Evolutionary conservation across 1,284 basidiomycete genomes (phyloP).

Genomic region (Acaromyces ingoldii): DNA sequence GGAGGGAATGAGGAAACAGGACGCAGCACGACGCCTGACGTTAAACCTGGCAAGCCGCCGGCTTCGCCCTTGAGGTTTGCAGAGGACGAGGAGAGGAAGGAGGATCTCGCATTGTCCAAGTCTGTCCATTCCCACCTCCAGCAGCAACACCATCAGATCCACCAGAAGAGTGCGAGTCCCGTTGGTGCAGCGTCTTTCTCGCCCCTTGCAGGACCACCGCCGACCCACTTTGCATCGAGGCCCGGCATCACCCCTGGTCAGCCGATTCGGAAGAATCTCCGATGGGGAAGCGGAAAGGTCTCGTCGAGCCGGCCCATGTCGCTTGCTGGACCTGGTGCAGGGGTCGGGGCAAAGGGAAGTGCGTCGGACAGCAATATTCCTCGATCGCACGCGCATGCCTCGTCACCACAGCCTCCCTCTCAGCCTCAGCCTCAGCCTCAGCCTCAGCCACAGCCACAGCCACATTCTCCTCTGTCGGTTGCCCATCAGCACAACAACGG

Average conservation of each 20-base stretch:
- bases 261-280: slow-evolving; percentile 45
- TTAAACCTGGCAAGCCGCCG: not conserved
- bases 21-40: not conserved
- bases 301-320: slow-evolving; percentile 33
- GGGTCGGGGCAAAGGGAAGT: too few relatives aligned
- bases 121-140: too few relatives aligned
- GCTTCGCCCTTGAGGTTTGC: not conserved
- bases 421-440: too few relatives aligned
- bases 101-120: not conserved
- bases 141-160: too few relatives aligned
- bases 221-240: slow-evolving; percentile 1
- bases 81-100: slow-evolving; percentile 3
- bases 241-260: slow-evolving; percentile 22
- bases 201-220: slow-evolving; percentile 28
- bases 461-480: too few relatives aligned
- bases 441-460: too few relatives aligned
- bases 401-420: too few relatives aligned
- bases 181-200: slow-evolving; percentile 13
- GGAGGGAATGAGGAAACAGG: not conserved
- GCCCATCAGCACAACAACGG: too few relatives aligned
- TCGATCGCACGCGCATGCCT: too few relatives aligned
- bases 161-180: not conserved
- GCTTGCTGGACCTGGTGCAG: too few relatives aligned
- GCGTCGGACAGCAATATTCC: too few relatives aligned
- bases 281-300: slow-evolving; percentile 47